Conservation (phyloP, 495 filamentous ascomycete species). For the Penicillium daleae region DNA sequence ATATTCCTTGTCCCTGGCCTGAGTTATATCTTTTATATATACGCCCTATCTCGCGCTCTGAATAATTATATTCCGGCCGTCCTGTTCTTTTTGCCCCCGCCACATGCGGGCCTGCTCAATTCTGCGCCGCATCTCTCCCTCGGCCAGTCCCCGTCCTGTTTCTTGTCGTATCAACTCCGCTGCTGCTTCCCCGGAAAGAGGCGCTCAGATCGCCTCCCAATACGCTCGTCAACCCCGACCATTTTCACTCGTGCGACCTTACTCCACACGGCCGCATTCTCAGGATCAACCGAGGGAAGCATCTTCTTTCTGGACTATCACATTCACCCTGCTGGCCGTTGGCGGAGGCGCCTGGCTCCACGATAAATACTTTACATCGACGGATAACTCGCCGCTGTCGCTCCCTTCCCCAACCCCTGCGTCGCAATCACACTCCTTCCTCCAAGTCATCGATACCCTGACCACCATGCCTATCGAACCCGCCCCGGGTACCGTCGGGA, state of each 20-base stretch:
- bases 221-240: constrained; percentile 26
- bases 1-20: background rate
- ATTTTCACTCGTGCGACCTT: constrained; percentile 27
- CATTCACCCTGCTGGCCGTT: constrained; percentile 37
- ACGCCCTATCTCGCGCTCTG: background rate
- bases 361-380: constrained; percentile 33
- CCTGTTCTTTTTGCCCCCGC: constrained; percentile 16
- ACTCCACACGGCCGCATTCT: constrained; percentile 32
- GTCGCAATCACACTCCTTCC: constrained; percentile 30
- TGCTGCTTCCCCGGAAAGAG: constrained; percentile 5
- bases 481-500: constrained; percentile 80
- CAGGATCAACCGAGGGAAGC: constrained; percentile 39
- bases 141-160: constrained; percentile 33
- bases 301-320: constrained; percentile 46
- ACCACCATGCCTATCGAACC: constrained; percentile 45
- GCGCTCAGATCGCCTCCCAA: constrained; percentile 32
- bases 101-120: constrained; percentile 45
- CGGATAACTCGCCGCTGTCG: constrained; percentile 13
- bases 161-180: constrained; percentile 13
- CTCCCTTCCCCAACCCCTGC: background rate
- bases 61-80: background rate
- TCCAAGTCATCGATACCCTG: constrained; percentile 48
- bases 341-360: constrained; percentile 44
- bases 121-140: constrained; percentile 39
- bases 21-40: constrained; percentile 7